Percentiles rank a stretch among this genome's conserved stretches.
phyloP scores from a whole-genome alignment of 805 yeast species.

The Lipomyces orientalis region DNA sequence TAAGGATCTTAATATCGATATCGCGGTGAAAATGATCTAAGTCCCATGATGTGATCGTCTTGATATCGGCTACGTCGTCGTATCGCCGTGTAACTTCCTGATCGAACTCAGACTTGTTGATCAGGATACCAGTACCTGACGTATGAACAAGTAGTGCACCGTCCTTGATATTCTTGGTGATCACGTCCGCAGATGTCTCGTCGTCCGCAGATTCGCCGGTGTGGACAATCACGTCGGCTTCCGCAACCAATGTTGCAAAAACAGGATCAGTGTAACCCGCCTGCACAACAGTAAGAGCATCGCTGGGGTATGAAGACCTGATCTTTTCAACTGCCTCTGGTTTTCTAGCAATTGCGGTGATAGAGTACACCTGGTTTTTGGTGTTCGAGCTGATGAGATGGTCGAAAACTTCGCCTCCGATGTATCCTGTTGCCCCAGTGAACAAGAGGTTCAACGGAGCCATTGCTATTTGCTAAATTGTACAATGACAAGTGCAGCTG shows the following conservation, averaged over 20 bases:
- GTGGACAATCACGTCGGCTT: conserved; percentile 46
- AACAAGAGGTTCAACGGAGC: conserved; percentile 14
- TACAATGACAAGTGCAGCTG: background rate
- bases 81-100: conserved; percentile 39
- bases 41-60: conserved; percentile 43
- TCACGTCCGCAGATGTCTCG: conserved; percentile 41
- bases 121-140: conserved; percentile 47
- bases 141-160: conserved; percentile 47
- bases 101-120: conserved; percentile 29
- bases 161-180: conserved; percentile 38
- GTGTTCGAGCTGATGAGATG: conserved; percentile 12
- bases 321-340: conserved; percentile 24
- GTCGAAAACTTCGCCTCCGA: conserved; percentile 30
- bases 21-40: conserved; percentile 46
- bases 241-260: conserved; percentile 37
- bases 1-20: conserved; percentile 46
- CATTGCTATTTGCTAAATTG: background rate
- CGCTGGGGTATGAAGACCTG: conserved; percentile 25
- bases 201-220: conserved; percentile 44
- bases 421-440: conserved; percentile 30
- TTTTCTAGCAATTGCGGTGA: conserved; percentile 22
- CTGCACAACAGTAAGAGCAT: conserved; percentile 39
- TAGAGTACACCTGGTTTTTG: conserved; percentile 3
- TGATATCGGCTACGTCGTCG: conserved; percentile 43
- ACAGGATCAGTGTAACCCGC: conserved; percentile 38